A percentile compares a stretch with the other conserved stretches of the same genome.
Evolutionary conservation across 352 stramenopile species (phyloP).

Genomic region (Phytopythium vexans): DNA sequence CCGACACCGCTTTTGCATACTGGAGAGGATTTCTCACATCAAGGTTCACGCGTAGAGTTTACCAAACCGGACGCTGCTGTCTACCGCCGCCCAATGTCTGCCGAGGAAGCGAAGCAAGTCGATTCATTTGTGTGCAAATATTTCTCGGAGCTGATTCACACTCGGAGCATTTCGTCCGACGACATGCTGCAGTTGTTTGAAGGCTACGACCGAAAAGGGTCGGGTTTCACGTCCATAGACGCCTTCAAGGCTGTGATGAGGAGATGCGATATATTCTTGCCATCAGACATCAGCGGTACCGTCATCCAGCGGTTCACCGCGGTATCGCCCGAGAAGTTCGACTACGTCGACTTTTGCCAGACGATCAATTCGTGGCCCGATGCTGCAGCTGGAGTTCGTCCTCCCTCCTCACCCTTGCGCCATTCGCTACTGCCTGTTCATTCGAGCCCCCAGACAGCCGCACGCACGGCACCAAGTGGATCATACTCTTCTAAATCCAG

Average conservation of each 20-base stretch:
- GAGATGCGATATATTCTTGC: slow-evolving; percentile 53
- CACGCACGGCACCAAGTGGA: too few species aligned
- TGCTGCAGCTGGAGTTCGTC: too few species aligned
- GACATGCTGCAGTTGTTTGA: slow-evolving; percentile 39
- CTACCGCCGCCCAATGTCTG: slow-evolving; percentile 11
- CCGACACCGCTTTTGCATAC: not conserved
- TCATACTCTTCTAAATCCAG: too few species aligned
- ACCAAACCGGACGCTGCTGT: too few species aligned
- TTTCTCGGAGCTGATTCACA: slow-evolving; percentile 48
- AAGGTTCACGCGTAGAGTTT: not conserved
- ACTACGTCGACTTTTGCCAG: slow-evolving; percentile 76
- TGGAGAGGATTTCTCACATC: not conserved
- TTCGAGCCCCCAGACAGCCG: too few species aligned
- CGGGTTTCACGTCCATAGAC: slow-evolving; percentile 62
- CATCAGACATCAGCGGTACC: slow-evolving; percentile 34
- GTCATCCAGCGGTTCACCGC: slow-evolving; percentile 47
- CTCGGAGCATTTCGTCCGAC: slow-evolving; percentile 23
- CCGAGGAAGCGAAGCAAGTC: slow-evolving; percentile 40
- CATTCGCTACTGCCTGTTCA: too few species aligned
- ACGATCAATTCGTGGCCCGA: not conserved
- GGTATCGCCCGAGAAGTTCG: slow-evolving; percentile 47
- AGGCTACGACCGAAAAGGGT: slow-evolving; percentile 53
- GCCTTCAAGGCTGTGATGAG: slow-evolving; percentile 62
- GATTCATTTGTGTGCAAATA: slow-evolving; percentile 43
- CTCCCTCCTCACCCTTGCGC: too few species aligned